Percentiles rank a stretch among this genome's conserved stretches.
Evolutionary conservation across 2,329 filamentous ascomycete species (phyloP).

Genomic region (Aphanoascus verrucosus): DNA sequence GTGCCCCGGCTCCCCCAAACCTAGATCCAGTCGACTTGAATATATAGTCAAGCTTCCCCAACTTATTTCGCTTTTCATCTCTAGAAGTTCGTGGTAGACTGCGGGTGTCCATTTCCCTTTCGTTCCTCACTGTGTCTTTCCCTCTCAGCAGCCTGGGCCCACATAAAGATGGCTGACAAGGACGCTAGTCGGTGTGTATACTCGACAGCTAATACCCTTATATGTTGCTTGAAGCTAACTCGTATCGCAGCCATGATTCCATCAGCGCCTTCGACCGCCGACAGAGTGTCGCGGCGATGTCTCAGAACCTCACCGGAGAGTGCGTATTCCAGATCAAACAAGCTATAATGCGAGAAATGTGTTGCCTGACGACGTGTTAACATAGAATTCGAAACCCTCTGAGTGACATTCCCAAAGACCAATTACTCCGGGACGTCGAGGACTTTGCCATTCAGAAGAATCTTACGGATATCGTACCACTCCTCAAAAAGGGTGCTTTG

Average conservation of each 20-base stretch:
- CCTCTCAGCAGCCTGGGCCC: neutral
- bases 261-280: conserved; percentile 13
- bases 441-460: conserved; percentile 45
- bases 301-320: conserved; percentile 28
- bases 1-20: neutral
- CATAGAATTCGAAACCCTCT: conserved; percentile 30
- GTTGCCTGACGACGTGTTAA: neutral
- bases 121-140: neutral
- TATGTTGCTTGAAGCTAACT: neutral
- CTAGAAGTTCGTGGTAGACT: neutral
- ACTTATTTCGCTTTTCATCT: neutral
- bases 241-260: conserved; percentile 9
- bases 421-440: conserved; percentile 25
- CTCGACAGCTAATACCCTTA: neutral
- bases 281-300: conserved; percentile 22
- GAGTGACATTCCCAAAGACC: conserved; percentile 23
- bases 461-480: conserved; percentile 46
- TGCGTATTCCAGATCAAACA: conserved; percentile 16
- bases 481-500: conserved; percentile 47
- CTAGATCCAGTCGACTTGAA: neutral
- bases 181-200: neutral
- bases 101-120: neutral
- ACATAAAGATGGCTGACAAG: conserved; percentile 8
- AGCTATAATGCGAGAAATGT: neutral
- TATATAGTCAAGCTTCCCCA: conserved; percentile 9